Conservation (phyloP, 345 rosid genomes). For the Populus alba region DNA sequence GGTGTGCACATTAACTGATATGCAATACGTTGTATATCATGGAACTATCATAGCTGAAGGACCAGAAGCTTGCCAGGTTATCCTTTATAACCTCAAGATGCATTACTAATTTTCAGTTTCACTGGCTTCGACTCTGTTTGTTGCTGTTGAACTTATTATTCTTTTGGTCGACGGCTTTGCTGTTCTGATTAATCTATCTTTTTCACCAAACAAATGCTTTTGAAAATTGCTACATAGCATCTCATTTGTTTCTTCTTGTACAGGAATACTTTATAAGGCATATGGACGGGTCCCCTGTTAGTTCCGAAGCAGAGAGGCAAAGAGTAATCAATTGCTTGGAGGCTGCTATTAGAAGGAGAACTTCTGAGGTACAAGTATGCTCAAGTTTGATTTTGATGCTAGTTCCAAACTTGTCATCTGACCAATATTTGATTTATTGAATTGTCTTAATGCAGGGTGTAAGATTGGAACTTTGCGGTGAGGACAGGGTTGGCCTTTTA, state of each 20-base stretch:
- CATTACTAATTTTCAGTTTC: constrained; percentile 5
- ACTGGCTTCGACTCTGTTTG: not conserved
- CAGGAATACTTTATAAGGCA: constrained; percentile 95
- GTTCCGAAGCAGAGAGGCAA: constrained; percentile 92
- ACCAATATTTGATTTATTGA: not conserved
- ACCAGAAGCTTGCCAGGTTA: constrained; percentile 77
- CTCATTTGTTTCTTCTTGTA: constrained; percentile 6
- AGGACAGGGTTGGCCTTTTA: constrained; percentile 79
- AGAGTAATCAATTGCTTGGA: constrained; percentile 86
- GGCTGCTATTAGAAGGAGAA: constrained; percentile 87
- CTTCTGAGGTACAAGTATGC: constrained; percentile 46
- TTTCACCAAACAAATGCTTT: not conserved
- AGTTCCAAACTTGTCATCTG: not conserved
- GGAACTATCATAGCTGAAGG: constrained; percentile 71
- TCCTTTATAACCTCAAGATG: not conserved
- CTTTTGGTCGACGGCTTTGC: too few relatives aligned
- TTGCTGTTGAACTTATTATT: not conserved
- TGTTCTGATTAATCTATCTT: not conserved
- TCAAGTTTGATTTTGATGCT: constrained; percentile 7
- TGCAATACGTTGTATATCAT: constrained; percentile 75
- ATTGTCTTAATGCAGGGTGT: constrained; percentile 55
- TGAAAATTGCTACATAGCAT: not conserved
- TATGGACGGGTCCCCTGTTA: constrained; percentile 78
- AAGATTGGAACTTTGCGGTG: constrained; percentile 70
- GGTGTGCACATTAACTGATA: constrained; percentile 76